Evolutionary conservation across 805 yeast genomes (phyloP).

Genomic region (Candida odintsovae): DNA sequence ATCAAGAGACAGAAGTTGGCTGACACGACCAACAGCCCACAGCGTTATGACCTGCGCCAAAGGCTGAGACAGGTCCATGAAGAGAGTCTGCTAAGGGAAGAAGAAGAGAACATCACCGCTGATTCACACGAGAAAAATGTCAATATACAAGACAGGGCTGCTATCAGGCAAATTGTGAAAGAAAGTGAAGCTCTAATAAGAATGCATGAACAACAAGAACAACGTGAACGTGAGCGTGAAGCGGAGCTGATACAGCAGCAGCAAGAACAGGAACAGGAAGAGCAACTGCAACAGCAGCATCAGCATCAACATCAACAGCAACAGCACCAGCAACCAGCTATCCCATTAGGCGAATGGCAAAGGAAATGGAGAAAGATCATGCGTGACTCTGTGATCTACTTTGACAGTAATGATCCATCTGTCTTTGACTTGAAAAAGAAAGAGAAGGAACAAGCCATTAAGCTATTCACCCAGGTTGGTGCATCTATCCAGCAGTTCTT

Average conservation of each 20-base stretch:
- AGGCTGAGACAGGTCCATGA: neutral
- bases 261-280: too few species aligned
- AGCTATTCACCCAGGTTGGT: slow-evolving; percentile 33
- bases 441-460: slow-evolving; percentile 30
- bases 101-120: neutral
- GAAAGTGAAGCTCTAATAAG: neutral
- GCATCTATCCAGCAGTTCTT: slow-evolving; percentile 56
- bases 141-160: neutral
- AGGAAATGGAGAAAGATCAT: slow-evolving; percentile 53
- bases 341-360: slow-evolving; percentile 47
- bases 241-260: neutral
- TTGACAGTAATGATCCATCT: slow-evolving; percentile 39
- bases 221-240: neutral
- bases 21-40: neutral
- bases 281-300: neutral
- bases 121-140: neutral
- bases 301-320: slow-evolving; percentile 8
- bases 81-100: neutral
- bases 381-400: slow-evolving; percentile 50
- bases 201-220: slow-evolving; percentile 3
- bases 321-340: slow-evolving; percentile 7
- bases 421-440: slow-evolving; percentile 21
- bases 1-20: slow-evolving; percentile 21
- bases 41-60: neutral
- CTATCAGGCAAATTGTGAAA: neutral